These are phyloP conservation scores for Saprolegnia diclina DNA, from an alignment of 352 stramenopile species.

Conservation along the genomic window DNA sequence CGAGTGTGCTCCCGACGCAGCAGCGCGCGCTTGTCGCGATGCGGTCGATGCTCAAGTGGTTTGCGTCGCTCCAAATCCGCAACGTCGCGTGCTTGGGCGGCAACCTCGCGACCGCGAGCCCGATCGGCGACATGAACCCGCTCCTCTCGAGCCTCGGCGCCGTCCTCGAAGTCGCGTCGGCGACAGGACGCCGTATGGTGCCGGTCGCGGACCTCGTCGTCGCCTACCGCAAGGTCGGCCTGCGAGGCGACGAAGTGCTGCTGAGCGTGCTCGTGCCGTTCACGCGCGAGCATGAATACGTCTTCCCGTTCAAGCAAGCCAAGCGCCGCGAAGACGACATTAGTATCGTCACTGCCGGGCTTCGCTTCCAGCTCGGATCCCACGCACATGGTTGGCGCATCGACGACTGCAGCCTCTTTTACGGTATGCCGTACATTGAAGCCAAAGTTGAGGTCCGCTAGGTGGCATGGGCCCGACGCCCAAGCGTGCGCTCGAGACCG, in stretches of 20 bases:
- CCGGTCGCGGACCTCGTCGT: conserved; percentile 92
- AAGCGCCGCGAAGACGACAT: conserved; percentile 95
- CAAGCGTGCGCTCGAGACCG: conserved; percentile 45
- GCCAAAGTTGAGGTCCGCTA: conserved; percentile 49
- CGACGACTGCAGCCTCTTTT: conserved; percentile 33
- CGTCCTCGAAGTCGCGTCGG: conserved; percentile 55
- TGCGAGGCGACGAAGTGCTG: conserved; percentile 87
- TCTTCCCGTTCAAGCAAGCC: conserved; percentile 95
- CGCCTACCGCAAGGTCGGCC: conserved; percentile 89
- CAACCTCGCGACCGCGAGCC: conserved; percentile 95
- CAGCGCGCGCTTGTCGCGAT: conserved; percentile 54
- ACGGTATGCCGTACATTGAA: too few species aligned
- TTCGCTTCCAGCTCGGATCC: conserved; percentile 78
- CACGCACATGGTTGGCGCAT: conserved; percentile 36
- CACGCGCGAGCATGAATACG: conserved; percentile 85
- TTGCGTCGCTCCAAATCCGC: conserved; percentile 95
- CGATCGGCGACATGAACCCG: conserved; percentile 97
- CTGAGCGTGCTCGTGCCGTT: conserved; percentile 88
- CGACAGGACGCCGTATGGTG: conserved; percentile 36
- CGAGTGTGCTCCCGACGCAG: conserved; percentile 38
- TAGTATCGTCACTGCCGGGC: conserved; percentile 93
- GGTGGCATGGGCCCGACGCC: conserved; percentile 68
- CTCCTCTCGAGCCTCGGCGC: conserved; percentile 86
- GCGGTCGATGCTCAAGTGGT: conserved; percentile 93
- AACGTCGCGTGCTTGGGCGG: conserved; percentile 95